Conservation (phyloP, 2,329 filamentous ascomycete species). For the Grosmannia penicillata region DNA sequence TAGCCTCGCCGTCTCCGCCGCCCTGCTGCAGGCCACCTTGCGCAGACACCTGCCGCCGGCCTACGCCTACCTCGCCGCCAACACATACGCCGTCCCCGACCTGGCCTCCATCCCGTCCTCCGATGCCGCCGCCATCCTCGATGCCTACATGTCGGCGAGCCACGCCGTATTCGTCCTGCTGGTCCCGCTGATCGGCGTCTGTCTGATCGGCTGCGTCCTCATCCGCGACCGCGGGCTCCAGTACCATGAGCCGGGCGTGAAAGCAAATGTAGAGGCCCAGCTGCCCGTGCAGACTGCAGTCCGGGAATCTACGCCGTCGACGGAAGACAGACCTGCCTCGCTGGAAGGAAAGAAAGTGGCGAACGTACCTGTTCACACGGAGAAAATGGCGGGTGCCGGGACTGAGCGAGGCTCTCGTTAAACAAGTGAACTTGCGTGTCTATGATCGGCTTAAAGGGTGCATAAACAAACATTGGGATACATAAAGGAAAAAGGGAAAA, state of each 20-base stretch:
- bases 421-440: too few relatives aligned
- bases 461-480: too few relatives aligned
- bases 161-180: slow-evolving; percentile 40
- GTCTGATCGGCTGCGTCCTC: slow-evolving; percentile 34
- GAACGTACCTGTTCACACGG: background rate
- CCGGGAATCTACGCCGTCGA: background rate
- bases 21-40: slow-evolving; percentile 18
- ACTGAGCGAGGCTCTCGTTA: background rate
- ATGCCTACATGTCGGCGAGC: slow-evolving; percentile 27
- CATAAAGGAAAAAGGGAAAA: too few relatives aligned
- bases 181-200: slow-evolving; percentile 35
- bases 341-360: background rate
- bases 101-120: slow-evolving; percentile 1
- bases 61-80: slow-evolving; percentile 12
- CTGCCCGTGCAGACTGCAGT: background rate
- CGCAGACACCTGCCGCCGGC: slow-evolving; percentile 6
- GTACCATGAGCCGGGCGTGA: background rate
- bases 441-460: too few relatives aligned
- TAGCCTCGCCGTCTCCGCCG: slow-evolving; percentile 17
- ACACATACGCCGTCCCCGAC: slow-evolving; percentile 16
- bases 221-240: slow-evolving; percentile 34
- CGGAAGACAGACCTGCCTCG: background rate
- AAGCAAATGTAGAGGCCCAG: background rate
- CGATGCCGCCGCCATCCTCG: slow-evolving; percentile 9
- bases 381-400: background rate